These are phyloP conservation scores for Podila verticillata DNA, from an alignment of 192 early-diverging fungal species.

Conservation along the genomic window DNA sequence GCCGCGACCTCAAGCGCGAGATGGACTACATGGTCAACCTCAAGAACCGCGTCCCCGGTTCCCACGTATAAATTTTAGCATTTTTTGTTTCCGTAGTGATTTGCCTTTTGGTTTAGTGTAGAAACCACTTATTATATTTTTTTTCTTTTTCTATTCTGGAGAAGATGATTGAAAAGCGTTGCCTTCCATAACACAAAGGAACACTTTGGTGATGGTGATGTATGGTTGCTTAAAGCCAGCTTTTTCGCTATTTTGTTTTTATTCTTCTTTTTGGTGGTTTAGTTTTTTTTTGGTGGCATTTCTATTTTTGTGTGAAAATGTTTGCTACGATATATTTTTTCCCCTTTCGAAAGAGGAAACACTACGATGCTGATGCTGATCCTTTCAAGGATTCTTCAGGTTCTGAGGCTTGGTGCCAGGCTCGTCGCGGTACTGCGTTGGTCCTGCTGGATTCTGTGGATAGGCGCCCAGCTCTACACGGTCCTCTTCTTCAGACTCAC, in stretches of 20 bases:
- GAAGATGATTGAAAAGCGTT: too few relatives aligned
- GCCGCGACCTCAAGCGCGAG: conserved; percentile 60
- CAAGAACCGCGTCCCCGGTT: conserved; percentile 24
- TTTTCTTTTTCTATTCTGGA: too few relatives aligned
- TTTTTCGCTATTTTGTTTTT: too few relatives aligned
- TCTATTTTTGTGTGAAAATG: too few relatives aligned
- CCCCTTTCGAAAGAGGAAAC: neutral
- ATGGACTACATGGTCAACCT: conserved; percentile 60
- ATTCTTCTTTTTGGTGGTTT: neutral
- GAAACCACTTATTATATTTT: neutral
- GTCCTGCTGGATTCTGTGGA: conserved; percentile 25
- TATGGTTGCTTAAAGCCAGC: too few relatives aligned
- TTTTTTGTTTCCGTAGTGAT: neutral
- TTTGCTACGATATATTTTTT: neutral
- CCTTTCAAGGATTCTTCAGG: neutral
- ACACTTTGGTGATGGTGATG: too few relatives aligned
- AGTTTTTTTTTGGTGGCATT: neutral
- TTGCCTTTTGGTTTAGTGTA: neutral
- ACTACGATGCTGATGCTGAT: neutral
- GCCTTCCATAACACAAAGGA: too few relatives aligned
- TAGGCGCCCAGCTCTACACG: conserved; percentile 26
- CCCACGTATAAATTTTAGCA: neutral
- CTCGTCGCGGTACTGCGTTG: conserved; percentile 22
- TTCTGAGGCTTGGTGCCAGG: conserved; percentile 33
- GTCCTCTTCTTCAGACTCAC: conserved; percentile 14